Conservation (phyloP, 208 protist species). For the Wallacemonas sp. region DNA sequence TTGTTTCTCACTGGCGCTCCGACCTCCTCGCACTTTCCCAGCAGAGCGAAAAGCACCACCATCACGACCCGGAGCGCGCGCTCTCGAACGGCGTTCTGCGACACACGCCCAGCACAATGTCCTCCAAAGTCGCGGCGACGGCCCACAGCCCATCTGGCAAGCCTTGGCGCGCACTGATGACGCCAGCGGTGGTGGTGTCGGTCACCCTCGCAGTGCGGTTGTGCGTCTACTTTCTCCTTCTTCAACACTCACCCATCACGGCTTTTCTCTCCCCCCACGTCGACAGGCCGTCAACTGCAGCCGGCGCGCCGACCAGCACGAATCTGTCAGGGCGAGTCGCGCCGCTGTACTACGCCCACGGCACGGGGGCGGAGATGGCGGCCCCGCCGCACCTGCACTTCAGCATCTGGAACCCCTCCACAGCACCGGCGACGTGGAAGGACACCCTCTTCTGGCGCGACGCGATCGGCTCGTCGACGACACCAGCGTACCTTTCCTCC, state of each 20-base stretch:
- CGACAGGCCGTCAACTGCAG: constrained; percentile 1
- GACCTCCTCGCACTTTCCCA: no score
- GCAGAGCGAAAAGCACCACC: no score
- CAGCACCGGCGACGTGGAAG: constrained; percentile 56
- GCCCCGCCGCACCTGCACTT: constrained; percentile 32
- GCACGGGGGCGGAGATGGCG: constrained; percentile 1
- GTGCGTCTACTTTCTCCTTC: neutral
- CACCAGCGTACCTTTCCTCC: constrained; percentile 27
- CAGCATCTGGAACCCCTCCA: constrained; percentile 29
- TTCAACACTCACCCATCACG: neutral
- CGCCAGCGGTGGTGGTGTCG: constrained; percentile 6
- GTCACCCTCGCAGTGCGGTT: constrained; percentile 17
- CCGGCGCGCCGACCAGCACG: no score
- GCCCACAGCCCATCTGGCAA: neutral
- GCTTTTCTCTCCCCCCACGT: neutral
- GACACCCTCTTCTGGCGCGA: constrained; percentile 62
- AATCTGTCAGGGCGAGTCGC: neutral
- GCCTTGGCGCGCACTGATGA: neutral
- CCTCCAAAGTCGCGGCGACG: no score
- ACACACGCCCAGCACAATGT: no score
- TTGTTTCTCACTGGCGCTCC: no score
- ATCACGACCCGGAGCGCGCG: no score
- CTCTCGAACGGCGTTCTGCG: no score
- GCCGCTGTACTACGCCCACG: constrained; percentile 4
- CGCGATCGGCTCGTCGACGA: constrained; percentile 11